Conservation (phyloP, 306 rosid species). For the Vicia faba region DNA sequence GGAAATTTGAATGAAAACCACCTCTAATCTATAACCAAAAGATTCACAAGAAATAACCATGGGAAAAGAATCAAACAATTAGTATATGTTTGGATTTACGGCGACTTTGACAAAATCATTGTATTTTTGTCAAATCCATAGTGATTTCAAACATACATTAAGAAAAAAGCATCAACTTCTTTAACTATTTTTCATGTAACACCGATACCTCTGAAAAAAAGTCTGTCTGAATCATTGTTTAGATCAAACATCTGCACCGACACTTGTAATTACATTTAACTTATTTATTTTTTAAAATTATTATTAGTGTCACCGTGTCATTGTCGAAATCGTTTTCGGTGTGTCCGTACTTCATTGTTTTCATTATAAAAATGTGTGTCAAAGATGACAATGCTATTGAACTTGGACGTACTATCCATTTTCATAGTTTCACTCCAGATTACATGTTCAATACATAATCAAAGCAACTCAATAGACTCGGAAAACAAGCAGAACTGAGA, state of each 20-base stretch:
- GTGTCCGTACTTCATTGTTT: background rate
- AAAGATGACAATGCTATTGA: slow-evolving; percentile 30
- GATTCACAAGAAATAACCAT: background rate
- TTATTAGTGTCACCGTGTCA: too few relatives aligned
- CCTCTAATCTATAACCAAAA: slow-evolving; percentile 7
- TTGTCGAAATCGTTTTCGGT: too few relatives aligned
- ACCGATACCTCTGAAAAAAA: too few relatives aligned
- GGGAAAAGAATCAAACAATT: background rate
- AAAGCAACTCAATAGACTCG: slow-evolving; percentile 16
- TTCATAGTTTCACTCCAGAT: slow-evolving; percentile 14
- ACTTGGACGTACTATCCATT: background rate
- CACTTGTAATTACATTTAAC: too few relatives aligned
- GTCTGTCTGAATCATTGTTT: too few relatives aligned
- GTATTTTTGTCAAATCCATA: too few relatives aligned
- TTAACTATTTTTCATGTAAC: background rate
- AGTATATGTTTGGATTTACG: too few relatives aligned
- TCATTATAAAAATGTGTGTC: slow-evolving; percentile 17
- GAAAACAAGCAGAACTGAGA: slow-evolving; percentile 31
- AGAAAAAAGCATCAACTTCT: background rate
- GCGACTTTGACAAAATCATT: too few relatives aligned
- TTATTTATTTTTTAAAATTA: too few relatives aligned
- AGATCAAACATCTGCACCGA: too few relatives aligned
- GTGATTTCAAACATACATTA: background rate
- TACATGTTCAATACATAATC: slow-evolving; percentile 30
- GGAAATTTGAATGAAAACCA: background rate